phyloP scores from a whole-genome alignment of 2,329 filamentous ascomycete genomes.

The Monilinia vaccinii-corymbosi region DNA sequence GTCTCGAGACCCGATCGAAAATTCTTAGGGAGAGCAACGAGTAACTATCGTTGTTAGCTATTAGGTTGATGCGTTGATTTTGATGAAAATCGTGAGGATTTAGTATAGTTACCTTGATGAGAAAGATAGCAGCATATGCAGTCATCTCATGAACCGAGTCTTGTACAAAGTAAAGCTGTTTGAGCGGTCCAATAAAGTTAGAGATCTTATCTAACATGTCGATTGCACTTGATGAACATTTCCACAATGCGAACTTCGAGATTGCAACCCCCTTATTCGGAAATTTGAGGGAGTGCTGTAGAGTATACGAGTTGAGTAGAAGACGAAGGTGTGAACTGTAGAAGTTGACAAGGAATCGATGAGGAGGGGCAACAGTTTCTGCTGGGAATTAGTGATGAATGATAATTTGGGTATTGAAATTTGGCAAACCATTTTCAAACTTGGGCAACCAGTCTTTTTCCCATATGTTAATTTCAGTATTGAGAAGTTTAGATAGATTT shows the following conservation, averaged over 20 bases:
- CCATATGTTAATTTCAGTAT: conserved; percentile 15
- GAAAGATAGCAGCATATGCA: conserved; percentile 34
- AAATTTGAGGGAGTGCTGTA: conserved; percentile 29
- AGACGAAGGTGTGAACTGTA: conserved; percentile 33
- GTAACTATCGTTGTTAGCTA: not conserved
- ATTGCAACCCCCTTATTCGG: conserved; percentile 19
- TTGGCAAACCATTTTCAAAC: conserved; percentile 15
- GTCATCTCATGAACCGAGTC: conserved; percentile 36
- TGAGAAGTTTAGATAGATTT: conserved; percentile 14
- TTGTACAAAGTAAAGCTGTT: conserved; percentile 33
- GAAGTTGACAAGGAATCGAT: conserved; percentile 32
- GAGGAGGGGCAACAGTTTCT: conserved; percentile 21
- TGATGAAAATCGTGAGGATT: too few species aligned
- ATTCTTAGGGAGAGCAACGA: not conserved
- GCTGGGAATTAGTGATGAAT: not conserved
- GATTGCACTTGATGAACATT: conserved; percentile 33
- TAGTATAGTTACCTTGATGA: conserved; percentile 28
- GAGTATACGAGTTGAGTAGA: conserved; percentile 31
- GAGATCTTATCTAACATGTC: conserved; percentile 56
- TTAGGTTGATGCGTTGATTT: too few species aligned
- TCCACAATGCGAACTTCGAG: conserved; percentile 29
- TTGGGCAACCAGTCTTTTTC: conserved; percentile 15
- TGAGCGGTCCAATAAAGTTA: conserved; percentile 20
- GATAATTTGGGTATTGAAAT: not conserved
- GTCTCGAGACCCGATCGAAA: conserved; percentile 14